phyloP scores from a whole-genome alignment of 495 filamentous ascomycete species.

The Talaromyces borbonicus region DNA sequence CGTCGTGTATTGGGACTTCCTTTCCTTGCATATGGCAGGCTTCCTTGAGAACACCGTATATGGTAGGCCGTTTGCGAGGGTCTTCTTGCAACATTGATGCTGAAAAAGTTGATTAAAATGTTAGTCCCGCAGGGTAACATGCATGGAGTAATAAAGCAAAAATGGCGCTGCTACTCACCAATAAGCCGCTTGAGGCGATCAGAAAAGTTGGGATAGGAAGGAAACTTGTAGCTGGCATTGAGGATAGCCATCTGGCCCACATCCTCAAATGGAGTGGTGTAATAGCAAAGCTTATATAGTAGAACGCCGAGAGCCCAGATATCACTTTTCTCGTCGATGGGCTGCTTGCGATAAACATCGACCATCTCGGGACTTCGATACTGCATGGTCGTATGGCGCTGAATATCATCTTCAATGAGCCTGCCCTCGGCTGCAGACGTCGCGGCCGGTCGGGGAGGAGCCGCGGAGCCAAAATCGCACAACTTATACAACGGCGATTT shows the following conservation, averaged over 20 bases:
- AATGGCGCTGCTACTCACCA: conserved; percentile 44
- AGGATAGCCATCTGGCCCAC: conserved; percentile 97
- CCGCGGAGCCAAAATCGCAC: conserved; percentile 94
- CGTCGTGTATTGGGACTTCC: conserved; percentile 85
- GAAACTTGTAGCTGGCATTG: conserved; percentile 91
- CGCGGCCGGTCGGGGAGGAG: conserved; percentile 72
- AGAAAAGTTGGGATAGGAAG: conserved; percentile 77
- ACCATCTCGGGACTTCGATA: conserved; percentile 99
- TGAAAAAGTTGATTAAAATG: conserved; percentile 22
- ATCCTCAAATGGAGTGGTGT: conserved; percentile 97
- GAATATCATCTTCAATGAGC: conserved; percentile 91
- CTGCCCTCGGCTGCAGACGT: conserved; percentile 78
- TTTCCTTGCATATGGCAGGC: conserved; percentile 80
- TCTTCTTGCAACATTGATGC: conserved; percentile 86
- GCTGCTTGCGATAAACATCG: conserved; percentile 90
- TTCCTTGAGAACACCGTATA: conserved; percentile 84
- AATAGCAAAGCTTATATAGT: conserved; percentile 97
- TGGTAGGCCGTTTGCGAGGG: conserved; percentile 74
- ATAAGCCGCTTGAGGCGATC: conserved; percentile 86
- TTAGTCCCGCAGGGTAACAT: background rate
- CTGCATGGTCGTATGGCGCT: conserved; percentile 93
- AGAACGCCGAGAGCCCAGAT: conserved; percentile 96
- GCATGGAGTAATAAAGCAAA: conserved; percentile 19
- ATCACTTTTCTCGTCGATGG: conserved; percentile 98
- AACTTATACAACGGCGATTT: conserved; percentile 70